phyloP scores from a whole-genome alignment of 2,329 filamentous ascomycete species.

The Neonectria magnoliae region DNA sequence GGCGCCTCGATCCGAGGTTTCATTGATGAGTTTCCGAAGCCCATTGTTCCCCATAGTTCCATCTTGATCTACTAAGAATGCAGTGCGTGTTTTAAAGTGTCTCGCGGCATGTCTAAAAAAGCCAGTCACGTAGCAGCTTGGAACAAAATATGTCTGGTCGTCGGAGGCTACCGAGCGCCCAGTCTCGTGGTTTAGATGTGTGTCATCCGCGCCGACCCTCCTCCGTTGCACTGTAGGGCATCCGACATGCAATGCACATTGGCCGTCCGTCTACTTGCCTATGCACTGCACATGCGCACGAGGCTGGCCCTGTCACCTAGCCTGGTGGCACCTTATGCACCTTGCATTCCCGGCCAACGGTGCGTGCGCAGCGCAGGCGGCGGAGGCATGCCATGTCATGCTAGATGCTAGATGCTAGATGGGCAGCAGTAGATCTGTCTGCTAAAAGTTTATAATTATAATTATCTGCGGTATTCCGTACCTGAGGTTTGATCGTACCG shows the following conservation, averaged over 20 bases:
- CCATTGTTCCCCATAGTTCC: constrained; percentile 7
- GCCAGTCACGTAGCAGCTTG: neutral
- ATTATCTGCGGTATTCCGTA: constrained; percentile 14
- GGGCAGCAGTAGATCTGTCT: constrained; percentile 42
- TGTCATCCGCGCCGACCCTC: neutral
- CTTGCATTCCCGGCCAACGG: constrained; percentile 42
- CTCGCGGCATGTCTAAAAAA: neutral
- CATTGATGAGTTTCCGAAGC: neutral
- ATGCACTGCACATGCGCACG: constrained; percentile 25
- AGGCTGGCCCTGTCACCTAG: constrained; percentile 32
- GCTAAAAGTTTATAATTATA: constrained; percentile 30
- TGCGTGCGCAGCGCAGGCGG: constrained; percentile 33
- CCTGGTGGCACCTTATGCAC: constrained; percentile 39
- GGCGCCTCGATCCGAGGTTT: neutral
- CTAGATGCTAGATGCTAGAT: constrained; percentile 34
- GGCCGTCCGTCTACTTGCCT: constrained; percentile 14
- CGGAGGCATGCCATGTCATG: constrained; percentile 32
- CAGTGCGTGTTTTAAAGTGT: neutral
- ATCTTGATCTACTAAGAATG: neutral
- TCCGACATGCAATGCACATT: constrained; percentile 25
- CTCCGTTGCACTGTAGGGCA: constrained; percentile 15
- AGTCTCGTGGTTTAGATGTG: neutral
- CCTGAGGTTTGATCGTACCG: constrained; percentile 20
- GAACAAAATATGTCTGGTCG: neutral
- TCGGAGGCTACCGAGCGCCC: neutral